These are phyloP conservation scores for Podospora australis DNA, from an alignment of 495 filamentous ascomycete genomes.

Conservation along the genomic window DNA sequence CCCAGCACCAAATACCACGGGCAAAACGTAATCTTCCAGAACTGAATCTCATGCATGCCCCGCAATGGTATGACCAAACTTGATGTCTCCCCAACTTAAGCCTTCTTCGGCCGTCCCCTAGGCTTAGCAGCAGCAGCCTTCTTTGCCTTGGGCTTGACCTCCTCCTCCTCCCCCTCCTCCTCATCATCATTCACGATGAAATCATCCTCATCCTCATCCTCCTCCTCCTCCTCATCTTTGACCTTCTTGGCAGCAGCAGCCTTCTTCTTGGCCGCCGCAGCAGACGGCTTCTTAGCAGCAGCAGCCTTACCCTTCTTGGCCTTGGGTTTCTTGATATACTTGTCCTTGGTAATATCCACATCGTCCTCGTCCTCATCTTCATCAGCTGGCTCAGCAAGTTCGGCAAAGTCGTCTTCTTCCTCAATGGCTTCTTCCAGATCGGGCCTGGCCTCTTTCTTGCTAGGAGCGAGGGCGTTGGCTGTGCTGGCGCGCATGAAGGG, in stretches of 20 bases:
- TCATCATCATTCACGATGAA: slow-evolving; percentile 26
- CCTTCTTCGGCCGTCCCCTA: slow-evolving; percentile 21
- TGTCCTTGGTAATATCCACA: slow-evolving; percentile 91
- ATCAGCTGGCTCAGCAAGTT: slow-evolving; percentile 54
- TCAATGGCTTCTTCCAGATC: slow-evolving; percentile 96
- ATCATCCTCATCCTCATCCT: slow-evolving; percentile 11
- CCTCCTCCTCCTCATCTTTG: slow-evolving; percentile 25
- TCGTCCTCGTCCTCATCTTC: slow-evolving; percentile 67
- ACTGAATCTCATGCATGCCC: not conserved
- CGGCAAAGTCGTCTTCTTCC: slow-evolving; percentile 71
- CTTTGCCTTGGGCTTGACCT: slow-evolving; percentile 12
- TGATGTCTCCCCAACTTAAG: no score
- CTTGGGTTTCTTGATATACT: slow-evolving; percentile 79
- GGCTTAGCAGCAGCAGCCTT: slow-evolving; percentile 9
- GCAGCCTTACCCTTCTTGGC: slow-evolving; percentile 41
- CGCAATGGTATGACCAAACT: no score
- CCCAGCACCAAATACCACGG: no score
- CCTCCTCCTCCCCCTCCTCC: slow-evolving; percentile 17
- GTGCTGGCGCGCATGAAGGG: slow-evolving; percentile 94
- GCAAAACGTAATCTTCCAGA: no score
- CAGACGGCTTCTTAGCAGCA: slow-evolving; percentile 40
- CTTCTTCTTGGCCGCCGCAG: slow-evolving; percentile 32
- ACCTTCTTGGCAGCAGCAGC: slow-evolving; percentile 22
- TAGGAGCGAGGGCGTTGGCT: slow-evolving; percentile 53
- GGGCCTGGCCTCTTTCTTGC: slow-evolving; percentile 68